A percentile compares a stretch with the other conserved stretches of the same genome.
These are phyloP conservation scores for Epichloe sibirici DNA, from an alignment of 2,329 filamentous ascomycete genomes.

Conservation along the genomic window DNA sequence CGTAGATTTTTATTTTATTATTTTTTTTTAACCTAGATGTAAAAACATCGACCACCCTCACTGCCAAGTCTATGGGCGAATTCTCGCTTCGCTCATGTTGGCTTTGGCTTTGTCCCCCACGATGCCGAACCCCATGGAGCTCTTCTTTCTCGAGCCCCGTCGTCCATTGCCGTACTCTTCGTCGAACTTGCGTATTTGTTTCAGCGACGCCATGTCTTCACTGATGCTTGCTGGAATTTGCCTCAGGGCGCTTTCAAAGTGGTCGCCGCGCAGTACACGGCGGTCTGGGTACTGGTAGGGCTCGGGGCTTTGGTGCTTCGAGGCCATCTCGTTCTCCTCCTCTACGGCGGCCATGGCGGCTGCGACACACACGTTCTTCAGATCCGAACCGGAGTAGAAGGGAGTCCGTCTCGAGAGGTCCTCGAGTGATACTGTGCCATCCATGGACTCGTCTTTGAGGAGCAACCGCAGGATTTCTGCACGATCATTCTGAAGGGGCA, in stretches of 20 bases:
- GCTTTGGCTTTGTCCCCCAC: slow-evolving; percentile 21
- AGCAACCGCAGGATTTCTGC: slow-evolving; percentile 60
- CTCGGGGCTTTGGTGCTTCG: slow-evolving; percentile 25
- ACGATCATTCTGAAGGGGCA: slow-evolving; percentile 55
- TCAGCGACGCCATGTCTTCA: slow-evolving; percentile 82
- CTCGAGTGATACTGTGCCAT: slow-evolving; percentile 46
- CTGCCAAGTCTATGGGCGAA: slow-evolving; percentile 17
- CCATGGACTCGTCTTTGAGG: slow-evolving; percentile 54
- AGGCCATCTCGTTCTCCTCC: slow-evolving; percentile 47
- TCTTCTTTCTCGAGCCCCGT: slow-evolving; percentile 43
- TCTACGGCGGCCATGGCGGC: slow-evolving; percentile 69
- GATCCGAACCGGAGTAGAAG: slow-evolving; percentile 70
- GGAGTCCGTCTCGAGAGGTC: slow-evolving; percentile 55
- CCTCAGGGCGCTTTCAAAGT: slow-evolving; percentile 76
- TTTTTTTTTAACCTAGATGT: too few relatives aligned
- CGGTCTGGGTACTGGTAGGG: slow-evolving; percentile 50
- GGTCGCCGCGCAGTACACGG: slow-evolving; percentile 42
- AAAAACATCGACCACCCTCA: too few relatives aligned
- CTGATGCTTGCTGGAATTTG: slow-evolving; percentile 89
- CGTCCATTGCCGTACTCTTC: slow-evolving; percentile 83
- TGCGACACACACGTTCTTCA: slow-evolving; percentile 72
- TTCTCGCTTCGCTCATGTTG: slow-evolving; percentile 33
- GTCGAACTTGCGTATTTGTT: slow-evolving; percentile 87
- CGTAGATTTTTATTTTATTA: too few relatives aligned
- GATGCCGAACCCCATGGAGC: slow-evolving; percentile 46